Evolutionary conservation across 2,329 filamentous ascomycete genomes (phyloP).

Genomic region (Hypoxylon sp.): DNA sequence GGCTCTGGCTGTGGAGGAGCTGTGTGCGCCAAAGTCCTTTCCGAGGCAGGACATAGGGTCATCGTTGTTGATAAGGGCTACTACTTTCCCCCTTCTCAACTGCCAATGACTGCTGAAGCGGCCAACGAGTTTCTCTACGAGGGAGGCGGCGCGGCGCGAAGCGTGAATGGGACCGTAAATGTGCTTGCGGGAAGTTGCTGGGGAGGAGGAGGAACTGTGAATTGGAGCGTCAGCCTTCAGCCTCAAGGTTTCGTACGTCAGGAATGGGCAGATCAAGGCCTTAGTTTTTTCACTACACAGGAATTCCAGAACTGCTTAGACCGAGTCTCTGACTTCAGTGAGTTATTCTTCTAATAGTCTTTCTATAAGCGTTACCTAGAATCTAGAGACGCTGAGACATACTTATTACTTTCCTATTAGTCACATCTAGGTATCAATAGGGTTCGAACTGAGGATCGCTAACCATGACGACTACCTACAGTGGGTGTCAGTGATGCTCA

Average conservation of each 20-base stretch:
- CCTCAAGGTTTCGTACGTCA: conserved; percentile 82
- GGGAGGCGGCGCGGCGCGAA: conserved; percentile 70
- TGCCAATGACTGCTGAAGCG: conserved; percentile 79
- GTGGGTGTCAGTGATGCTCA: conserved; percentile 78
- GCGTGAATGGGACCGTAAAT: conserved; percentile 70
- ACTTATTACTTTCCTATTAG: background rate
- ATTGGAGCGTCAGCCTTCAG: conserved; percentile 79
- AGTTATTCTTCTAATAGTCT: conserved; percentile 2
- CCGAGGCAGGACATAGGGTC: conserved; percentile 75
- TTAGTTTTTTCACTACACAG: conserved; percentile 80
- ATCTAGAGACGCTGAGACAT: background rate
- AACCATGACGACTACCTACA: conserved; percentile 11
- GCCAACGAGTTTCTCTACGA: conserved; percentile 78
- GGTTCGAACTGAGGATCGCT: conserved; percentile 6
- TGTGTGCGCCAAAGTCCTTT: conserved; percentile 84
- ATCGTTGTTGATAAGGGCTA: conserved; percentile 88
- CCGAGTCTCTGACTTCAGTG: conserved; percentile 77
- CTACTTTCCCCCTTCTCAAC: conserved; percentile 78
- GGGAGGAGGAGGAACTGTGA: conserved; percentile 90
- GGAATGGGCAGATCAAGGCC: conserved; percentile 80
- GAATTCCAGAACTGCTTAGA: conserved; percentile 86
- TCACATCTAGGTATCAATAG: background rate
- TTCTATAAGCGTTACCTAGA: background rate
- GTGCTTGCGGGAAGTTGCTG: conserved; percentile 80
- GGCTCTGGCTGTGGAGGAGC: conserved; percentile 90